These are phyloP conservation scores for Hortaea werneckii DNA, from an alignment of 2,329 filamentous ascomycete species.

Conservation along the genomic window DNA sequence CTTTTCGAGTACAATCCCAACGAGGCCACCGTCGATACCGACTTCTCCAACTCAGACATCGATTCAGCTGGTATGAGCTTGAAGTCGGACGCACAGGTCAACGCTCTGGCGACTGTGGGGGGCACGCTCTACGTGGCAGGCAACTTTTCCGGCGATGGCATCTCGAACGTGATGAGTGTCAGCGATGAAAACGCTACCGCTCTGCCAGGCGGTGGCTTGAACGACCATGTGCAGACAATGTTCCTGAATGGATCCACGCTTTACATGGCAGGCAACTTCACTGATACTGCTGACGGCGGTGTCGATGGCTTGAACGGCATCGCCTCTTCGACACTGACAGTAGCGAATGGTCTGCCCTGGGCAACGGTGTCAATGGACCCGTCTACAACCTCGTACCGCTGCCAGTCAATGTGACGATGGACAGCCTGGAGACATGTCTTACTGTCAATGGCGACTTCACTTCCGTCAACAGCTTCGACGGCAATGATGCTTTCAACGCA, in stretches of 20 bases:
- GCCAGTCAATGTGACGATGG: constrained; percentile 63
- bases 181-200: constrained; percentile 48
- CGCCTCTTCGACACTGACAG: constrained; percentile 60
- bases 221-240: constrained; percentile 66
- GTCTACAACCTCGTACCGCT: constrained; percentile 69
- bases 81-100: constrained; percentile 55
- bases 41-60: constrained; percentile 63
- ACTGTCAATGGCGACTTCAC: constrained; percentile 73
- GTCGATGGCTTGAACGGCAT: constrained; percentile 61
- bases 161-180: constrained; percentile 70
- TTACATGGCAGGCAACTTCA: constrained; percentile 80
- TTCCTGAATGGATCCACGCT: constrained; percentile 55
- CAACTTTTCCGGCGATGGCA: constrained; percentile 61
- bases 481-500: constrained; percentile 50
- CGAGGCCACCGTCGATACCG: constrained; percentile 45
- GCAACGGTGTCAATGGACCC: constrained; percentile 72
- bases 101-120: constrained; percentile 54
- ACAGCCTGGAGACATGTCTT: constrained; percentile 61
- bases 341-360: constrained; percentile 67
- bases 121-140: constrained; percentile 68
- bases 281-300: constrained; percentile 54
- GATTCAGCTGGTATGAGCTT: constrained; percentile 67
- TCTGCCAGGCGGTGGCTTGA: constrained; percentile 62
- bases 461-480: constrained; percentile 57
- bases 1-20: constrained; percentile 79